Base-by-base conservation (phyloP, 2,329 filamentous ascomycete species). In the Thelonectria discophora region DNA sequence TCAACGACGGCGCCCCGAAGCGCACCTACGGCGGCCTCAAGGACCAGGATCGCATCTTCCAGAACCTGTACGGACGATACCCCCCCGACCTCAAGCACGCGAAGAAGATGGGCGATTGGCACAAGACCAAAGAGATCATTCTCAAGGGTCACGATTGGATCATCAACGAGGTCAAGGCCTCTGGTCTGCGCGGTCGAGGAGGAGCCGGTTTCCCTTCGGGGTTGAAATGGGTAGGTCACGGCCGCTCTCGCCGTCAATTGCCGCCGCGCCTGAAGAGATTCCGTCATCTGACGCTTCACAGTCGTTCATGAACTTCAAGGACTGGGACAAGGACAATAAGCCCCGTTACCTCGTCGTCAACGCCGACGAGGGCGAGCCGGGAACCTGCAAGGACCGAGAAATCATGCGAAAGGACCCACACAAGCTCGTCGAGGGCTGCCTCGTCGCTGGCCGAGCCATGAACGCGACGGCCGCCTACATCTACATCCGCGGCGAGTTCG, bases 261-360 rank as follows among this genome's bases (percentile, higher is more conserved):
- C 62, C 60, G 45, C 51, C 27, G 53, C 58, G 58, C 62, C 60
- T 48, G 11, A 12, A 49, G 40, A 66, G 72, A 68, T 72, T 64
- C 52, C 57, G 65, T 59, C 62, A 59, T 59, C 62, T 66, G 59
- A 69, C 53, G 45, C 54, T 73, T 52, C 55, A 37, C 62, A 97
- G 93, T 97, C 94, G 51, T 99, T 99, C 81, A 99, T 99, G 95
- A 99, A 99, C 86, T 94, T 94, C 85, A 97, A 97, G 82, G 95
- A 93, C 74, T 99, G 95, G 95, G 94, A 99, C 74, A 97, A 99
- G 82, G 95, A 98, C 78, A 90, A 80, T 73, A 97, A 97, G 81
- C 95, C 95, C 68, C 90, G 95, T 74, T 99, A 99, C 77, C 85
- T 99, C 57, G 94, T 99, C 64, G 93, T 99, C 82, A 99, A 99